Evolutionary conservation across 148 eudicot genomes (phyloP).

Genomic region (Rhododendron williamsianum): DNA sequence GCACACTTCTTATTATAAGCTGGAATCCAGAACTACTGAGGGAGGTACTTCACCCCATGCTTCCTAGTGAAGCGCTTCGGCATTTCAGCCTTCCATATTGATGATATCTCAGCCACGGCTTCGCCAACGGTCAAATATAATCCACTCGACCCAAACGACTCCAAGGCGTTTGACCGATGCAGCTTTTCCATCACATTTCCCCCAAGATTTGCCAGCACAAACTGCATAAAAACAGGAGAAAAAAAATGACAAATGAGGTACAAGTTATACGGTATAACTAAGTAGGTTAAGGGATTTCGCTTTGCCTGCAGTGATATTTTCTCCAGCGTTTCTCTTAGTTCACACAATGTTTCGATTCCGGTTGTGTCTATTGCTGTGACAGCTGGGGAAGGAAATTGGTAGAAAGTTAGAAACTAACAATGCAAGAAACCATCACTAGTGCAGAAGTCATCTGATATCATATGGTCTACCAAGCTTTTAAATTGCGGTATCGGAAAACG

Average conservation of each 20-base stretch:
- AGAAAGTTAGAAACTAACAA: not conserved
- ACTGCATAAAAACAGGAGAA: slow-evolving; percentile 20
- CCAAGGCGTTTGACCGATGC: slow-evolving; percentile 50
- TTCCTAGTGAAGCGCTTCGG: not conserved
- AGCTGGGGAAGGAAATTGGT: slow-evolving; percentile 22
- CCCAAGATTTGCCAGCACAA: slow-evolving; percentile 62
- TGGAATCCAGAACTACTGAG: too few species aligned
- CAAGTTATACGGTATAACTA: too few species aligned
- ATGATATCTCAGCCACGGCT: slow-evolving; percentile 68
- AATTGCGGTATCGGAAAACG: too few species aligned
- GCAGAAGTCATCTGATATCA: not conserved
- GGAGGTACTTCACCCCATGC: not conserved
- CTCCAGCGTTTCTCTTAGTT: slow-evolving; percentile 62
- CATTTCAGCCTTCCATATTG: slow-evolving; percentile 41
- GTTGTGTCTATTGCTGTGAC: slow-evolving; percentile 83
- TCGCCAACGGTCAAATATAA: slow-evolving; percentile 71
- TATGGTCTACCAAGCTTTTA: too few species aligned
- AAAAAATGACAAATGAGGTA: not conserved
- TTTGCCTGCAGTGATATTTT: slow-evolving; percentile 57
- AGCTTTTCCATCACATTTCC: slow-evolving; percentile 72
- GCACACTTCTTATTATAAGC: too few species aligned
- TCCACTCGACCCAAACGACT: slow-evolving; percentile 61
- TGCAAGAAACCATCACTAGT: not conserved
- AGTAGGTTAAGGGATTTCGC: not conserved
- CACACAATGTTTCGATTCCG: slow-evolving; percentile 55